Percentiles rank a stretch among this genome's conserved stretches.
phyloP scores from a whole-genome alignment of 2,329 filamentous ascomycete species.

The Eurotiales sp. region DNA sequence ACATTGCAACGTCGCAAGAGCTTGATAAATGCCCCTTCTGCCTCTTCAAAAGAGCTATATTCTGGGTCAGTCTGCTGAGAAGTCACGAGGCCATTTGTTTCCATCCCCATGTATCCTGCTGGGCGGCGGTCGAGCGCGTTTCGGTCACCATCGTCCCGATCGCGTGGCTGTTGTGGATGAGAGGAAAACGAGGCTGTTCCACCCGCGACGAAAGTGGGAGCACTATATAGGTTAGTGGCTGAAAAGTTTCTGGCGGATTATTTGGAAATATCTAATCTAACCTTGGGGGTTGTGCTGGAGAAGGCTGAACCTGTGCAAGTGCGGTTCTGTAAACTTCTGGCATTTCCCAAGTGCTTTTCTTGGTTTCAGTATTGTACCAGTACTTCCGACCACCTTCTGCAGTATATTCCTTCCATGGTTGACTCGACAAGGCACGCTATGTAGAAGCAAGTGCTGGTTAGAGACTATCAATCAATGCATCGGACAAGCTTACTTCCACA shows the following conservation, averaged over 20 bases:
- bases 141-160: slow-evolving; percentile 48
- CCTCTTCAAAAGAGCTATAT: slow-evolving; percentile 76
- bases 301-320: slow-evolving; percentile 54
- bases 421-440: slow-evolving; percentile 73
- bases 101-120: slow-evolving; percentile 38
- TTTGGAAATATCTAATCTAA: slow-evolving; percentile 33
- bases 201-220: slow-evolving; percentile 58
- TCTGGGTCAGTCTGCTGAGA: slow-evolving; percentile 62
- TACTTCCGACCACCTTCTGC: slow-evolving; percentile 85
- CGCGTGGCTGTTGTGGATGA: slow-evolving; percentile 39
- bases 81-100: slow-evolving; percentile 39
- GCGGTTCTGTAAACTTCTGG: slow-evolving; percentile 77
- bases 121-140: slow-evolving; percentile 46
- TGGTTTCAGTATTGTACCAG: slow-evolving; percentile 90
- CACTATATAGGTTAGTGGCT: slow-evolving; percentile 24
- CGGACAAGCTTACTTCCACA: slow-evolving; percentile 62
- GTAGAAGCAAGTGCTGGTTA: too few relatives aligned
- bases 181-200: slow-evolving; percentile 45
- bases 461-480: too few relatives aligned
- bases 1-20: slow-evolving; percentile 80
- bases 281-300: slow-evolving; percentile 44
- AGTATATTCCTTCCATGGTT: slow-evolving; percentile 91
- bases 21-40: slow-evolving; percentile 89
- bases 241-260: neutral
- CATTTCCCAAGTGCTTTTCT: slow-evolving; percentile 92